These are phyloP conservation scores for Thuja plicata DNA, from an alignment of 83 land plant species.

Conservation along the genomic window DNA sequence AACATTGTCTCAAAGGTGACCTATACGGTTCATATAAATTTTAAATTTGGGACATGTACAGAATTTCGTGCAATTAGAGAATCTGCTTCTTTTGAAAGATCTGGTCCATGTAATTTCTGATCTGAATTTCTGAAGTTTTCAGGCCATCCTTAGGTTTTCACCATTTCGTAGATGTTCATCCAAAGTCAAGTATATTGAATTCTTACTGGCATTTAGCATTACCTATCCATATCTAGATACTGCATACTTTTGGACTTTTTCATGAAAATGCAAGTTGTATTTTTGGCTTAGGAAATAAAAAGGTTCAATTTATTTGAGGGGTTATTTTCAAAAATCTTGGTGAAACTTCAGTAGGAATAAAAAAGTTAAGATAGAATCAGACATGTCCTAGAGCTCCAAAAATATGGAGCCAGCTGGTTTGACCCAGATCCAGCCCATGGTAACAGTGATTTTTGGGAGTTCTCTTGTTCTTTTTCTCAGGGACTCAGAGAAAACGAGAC, in stretches of 20 bases:
- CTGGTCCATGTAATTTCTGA: background rate
- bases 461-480: background rate
- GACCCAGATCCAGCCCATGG: too few relatives aligned
- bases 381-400: too few relatives aligned
- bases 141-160: background rate
- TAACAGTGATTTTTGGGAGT: too few relatives aligned
- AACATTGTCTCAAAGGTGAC: conserved; percentile 83
- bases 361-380: too few relatives aligned
- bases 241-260: background rate
- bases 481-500: background rate
- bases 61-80: background rate
- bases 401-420: too few relatives aligned
- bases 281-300: background rate
- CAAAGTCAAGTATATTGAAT: background rate
- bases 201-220: background rate
- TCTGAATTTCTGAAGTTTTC: background rate
- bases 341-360: too few relatives aligned
- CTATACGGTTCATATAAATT: background rate
- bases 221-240: background rate
- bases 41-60: background rate
- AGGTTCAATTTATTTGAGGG: too few relatives aligned
- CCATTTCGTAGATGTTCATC: background rate
- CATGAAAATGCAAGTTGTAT: background rate
- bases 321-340: too few relatives aligned
- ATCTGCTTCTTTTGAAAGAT: background rate